Percentiles rank a stretch among this genome's conserved stretches.
phyloP scores from a whole-genome alignment of 257 asterid genomes.

The Knoxia roxburghii region DNA sequence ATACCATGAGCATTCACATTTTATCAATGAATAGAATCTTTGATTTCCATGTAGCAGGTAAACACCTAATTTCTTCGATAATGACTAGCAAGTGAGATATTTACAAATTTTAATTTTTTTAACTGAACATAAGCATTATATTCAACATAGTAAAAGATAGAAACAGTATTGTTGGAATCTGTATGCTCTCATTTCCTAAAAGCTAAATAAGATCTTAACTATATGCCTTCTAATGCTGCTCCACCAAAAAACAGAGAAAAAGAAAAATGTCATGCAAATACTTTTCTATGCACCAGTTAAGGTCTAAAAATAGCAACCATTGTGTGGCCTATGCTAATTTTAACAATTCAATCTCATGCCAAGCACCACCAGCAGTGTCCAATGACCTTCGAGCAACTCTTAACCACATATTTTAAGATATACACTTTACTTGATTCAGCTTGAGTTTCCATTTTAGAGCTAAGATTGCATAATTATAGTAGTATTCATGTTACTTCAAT shows the following conservation, averaged over 20 bases:
- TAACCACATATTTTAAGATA: not conserved
- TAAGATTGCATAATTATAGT: not conserved
- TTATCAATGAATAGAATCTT: not conserved
- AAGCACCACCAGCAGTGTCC: not conserved
- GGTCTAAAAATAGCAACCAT: not conserved
- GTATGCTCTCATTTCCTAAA: not conserved
- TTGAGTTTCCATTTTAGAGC: not conserved
- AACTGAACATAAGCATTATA: not conserved
- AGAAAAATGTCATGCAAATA: not conserved
- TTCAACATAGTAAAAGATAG: not conserved
- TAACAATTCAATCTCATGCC: not conserved
- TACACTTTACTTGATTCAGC: not conserved
- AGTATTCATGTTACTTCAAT: not conserved
- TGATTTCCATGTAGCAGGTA: not conserved
- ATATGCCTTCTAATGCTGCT: not conserved
- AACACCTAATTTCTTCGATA: not conserved
- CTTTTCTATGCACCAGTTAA: not conserved
- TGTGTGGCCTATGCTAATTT: not conserved
- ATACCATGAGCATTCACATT: not conserved
- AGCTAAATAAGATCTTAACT: not conserved
- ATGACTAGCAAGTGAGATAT: not conserved
- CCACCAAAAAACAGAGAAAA: not conserved
- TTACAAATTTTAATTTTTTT: not conserved
- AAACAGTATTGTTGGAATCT: not conserved
- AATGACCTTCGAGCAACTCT: not conserved